Evolutionary conservation across 1,284 basidiomycete species (phyloP), one percentile per base, ranked within the genome.

Genomic region (Fomitopsis pinicola): DNA sequence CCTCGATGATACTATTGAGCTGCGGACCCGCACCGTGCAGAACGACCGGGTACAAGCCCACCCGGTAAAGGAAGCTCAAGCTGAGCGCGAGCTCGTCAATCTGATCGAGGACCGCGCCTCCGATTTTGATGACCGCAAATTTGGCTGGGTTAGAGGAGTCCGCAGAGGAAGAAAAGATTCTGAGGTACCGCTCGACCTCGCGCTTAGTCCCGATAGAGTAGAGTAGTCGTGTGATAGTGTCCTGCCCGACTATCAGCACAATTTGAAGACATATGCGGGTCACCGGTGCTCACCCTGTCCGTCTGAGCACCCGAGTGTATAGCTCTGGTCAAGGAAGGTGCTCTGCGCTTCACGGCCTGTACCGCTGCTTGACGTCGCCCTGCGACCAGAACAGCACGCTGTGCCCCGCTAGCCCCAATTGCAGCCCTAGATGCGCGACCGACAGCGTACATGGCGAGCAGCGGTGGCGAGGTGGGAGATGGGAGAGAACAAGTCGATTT

Each of bases 11-110:
- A 66, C 89, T 87, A 78, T 98, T 98, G 73, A 96, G 78, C 74
- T 96, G 94, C 44, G 95, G 95, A n/a, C 95, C 95, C 63, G 90
- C 95, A 57, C 95, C 95, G 78, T 98, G 95, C 7, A 97, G 84
- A 53, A 98, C 88, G 64, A 98, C 91, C 0, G 95, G 96, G 78
- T 96, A 97, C 33, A 98, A 84, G 5, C 95, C 96, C 57, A 97
- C 90, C 55, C 93, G 87, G 77, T 95, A 96, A 61, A 98, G 81
- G 81, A 97, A 97, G 75, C 92, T 95, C 67, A 98, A 82, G 67
- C 91, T 95, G 60, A 95, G 85, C 2, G 95, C 94, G 56, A 98
- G 86, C 70, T 97, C 95, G 65, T 97, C 91, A 59, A 97, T 78
- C 65, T 97, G 85, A 70, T 91, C 91, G 26, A 97, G 82, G 48